phyloP scores from a whole-genome alignment of 371 early-diverging fungal species.

The Basidiobolus meristosporus region DNA sequence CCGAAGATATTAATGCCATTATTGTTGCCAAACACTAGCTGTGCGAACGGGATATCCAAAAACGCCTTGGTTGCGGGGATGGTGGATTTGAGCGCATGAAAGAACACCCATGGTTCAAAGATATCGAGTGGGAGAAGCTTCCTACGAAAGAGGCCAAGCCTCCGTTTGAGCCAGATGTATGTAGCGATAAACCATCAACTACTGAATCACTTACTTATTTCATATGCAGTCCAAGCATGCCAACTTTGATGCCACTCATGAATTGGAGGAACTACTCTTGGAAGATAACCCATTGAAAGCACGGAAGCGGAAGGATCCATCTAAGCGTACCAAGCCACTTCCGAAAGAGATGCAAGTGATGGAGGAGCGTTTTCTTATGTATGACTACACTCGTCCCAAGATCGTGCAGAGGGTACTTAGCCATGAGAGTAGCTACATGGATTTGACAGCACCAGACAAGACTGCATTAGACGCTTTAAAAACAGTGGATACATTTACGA shows the following conservation, averaged over 20 bases:
- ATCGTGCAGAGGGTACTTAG: too few species aligned
- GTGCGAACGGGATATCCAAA: constrained; percentile 29
- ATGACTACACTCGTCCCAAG: constrained; percentile 31
- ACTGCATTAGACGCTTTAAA: constrained; percentile 7
- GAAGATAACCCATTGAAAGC: constrained; percentile 84
- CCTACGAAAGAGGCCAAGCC: constrained; percentile 26
- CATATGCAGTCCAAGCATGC: constrained; percentile 57
- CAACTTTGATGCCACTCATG: constrained; percentile 91
- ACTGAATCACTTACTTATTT: constrained; percentile 75
- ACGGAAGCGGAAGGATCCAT: constrained; percentile 20
- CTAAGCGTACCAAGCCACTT: constrained; percentile 15
- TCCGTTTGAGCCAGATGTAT: constrained; percentile 40
- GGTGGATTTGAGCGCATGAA: constrained; percentile 29
- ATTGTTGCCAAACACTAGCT: constrained; percentile 11
- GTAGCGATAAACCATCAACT: constrained; percentile 9
- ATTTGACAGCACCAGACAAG: constrained; percentile 7
- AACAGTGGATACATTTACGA: too few species aligned
- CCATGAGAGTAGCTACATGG: constrained; percentile 1
- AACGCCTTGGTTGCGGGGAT: constrained; percentile 29
- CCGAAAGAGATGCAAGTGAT: constrained; percentile 25
- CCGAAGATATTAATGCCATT: neutral
- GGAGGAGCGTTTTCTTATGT: constrained; percentile 35
- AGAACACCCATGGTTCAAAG: constrained; percentile 34
- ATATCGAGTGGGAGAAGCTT: constrained; percentile 32
- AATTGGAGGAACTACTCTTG: constrained; percentile 80